phyloP scores from a whole-genome alignment of 2,329 filamentous ascomycete species.

The Talaromyces pinophilus region DNA sequence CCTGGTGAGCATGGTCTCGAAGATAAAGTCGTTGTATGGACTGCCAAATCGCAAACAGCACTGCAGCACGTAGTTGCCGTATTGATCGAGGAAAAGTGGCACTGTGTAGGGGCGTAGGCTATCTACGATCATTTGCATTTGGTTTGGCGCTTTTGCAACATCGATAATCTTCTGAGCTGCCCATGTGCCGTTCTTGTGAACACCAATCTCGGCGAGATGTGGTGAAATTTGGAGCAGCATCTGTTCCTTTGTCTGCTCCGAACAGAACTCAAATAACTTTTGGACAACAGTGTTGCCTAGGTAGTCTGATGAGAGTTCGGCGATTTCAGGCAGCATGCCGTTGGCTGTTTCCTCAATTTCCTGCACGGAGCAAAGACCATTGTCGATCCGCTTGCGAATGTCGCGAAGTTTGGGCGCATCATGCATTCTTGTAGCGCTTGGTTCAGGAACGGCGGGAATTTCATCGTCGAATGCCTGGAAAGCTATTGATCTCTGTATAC shows the following conservation, averaged over 20 bases:
- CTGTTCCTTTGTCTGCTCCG: conserved; percentile 81
- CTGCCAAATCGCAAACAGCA: conserved; percentile 90
- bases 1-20: conserved; percentile 90
- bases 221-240: conserved; percentile 89
- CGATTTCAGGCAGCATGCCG: conserved; percentile 95
- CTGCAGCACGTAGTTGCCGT: conserved; percentile 97
- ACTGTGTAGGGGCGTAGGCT: conserved; percentile 82
- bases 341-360: conserved; percentile 92
- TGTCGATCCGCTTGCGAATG: conserved; percentile 96
- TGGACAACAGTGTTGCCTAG: conserved; percentile 99
- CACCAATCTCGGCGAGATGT: conserved; percentile 91
- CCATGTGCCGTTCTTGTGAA: conserved; percentile 99
- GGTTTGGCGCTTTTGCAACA: conserved; percentile 78
- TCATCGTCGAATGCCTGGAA: conserved; percentile 74
- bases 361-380: conserved; percentile 77
- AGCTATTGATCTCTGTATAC: conserved; percentile 73
- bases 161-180: conserved; percentile 99
- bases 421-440: conserved; percentile 82
- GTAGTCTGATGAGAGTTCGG: conserved; percentile 92
- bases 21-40: conserved; percentile 94
- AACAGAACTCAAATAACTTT: conserved; percentile 96
- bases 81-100: conserved; percentile 93
- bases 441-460: conserved; percentile 85
- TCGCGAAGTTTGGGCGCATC: conserved; percentile 94
- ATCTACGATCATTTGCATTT: conserved; percentile 83